Base-by-base conservation (phyloP, 2,329 filamentous ascomycete genomes). In the Beauveria sp. region DNA sequence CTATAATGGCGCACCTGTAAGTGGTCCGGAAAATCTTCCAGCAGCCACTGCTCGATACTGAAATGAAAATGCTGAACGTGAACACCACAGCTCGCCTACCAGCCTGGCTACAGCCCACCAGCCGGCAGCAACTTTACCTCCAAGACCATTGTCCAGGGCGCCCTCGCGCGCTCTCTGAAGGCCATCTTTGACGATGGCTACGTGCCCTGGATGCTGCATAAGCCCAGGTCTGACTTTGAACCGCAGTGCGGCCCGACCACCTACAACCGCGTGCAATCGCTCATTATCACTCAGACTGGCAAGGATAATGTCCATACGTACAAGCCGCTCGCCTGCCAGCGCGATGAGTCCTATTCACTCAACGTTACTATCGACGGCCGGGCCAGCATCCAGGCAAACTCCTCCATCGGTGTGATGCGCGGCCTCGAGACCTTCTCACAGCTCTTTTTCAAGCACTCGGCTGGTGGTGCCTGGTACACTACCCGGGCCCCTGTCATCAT, bases 401-500 rank as follows among this genome's bases (percentile, higher is more conserved):
- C 88, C 1, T 86, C 87, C 18, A 81, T 84, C 7, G 91, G 91
- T 55, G 76, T 92, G 40, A 77, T 91, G 20, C 84, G 84, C 65
- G 91, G 82, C n/a, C 79, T 96, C 24, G 87, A 89, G 66, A 87
- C 89, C 2, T 91, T 94, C 69, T 81, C 83, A 0, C 91, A 96
- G 76, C 82, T 96, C 18, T 94, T 94, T 76, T 93, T 85, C 75
- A 72, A 84, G 70, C 87, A 91, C 73, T 85, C 86, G 44, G 69
- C 78, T 6, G 24, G 47, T 14, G 20, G 10, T 9, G 71, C 68
- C 55, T 77, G 81, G 76, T 96, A 96, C 76, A 91, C 88, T 1
- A 81, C 80, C 1, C 74, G 84, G 43, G 89, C 87, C 1, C 92
- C 92, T 0, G 80, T 96, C 0, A 90, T 96, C 68, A 73, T 74